Percentiles rank a stretch among this genome's conserved stretches.
phyloP scores from a whole-genome alignment of 2,329 filamentous ascomycete species.

The Lachnellula subtilissima region DNA sequence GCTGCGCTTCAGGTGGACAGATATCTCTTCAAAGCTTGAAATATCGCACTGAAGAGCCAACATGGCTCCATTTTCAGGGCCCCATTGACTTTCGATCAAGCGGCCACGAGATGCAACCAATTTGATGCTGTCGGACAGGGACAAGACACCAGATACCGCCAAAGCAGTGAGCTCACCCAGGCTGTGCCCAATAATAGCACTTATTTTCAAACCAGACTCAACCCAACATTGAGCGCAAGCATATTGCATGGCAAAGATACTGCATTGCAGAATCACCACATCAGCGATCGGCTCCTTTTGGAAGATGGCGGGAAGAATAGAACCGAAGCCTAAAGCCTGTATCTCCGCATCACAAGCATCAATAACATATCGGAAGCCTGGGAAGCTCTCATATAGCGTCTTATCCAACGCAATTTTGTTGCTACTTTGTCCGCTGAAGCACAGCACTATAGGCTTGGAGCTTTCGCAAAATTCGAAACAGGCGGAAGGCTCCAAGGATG shows the following conservation, averaged over 20 bases:
- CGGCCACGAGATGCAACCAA: neutral
- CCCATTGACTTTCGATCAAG: neutral
- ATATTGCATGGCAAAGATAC: too few species aligned
- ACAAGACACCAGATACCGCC: neutral
- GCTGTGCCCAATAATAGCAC: neutral
- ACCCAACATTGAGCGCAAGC: neutral
- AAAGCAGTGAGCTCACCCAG: neutral
- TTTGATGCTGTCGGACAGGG: neutral
- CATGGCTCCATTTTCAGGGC: neutral
- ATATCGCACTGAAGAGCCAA: neutral
- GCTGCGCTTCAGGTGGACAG: neutral
- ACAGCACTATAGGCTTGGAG: too few species aligned
- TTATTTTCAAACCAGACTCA: neutral
- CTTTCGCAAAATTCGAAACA: too few species aligned
- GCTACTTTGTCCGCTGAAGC: too few species aligned
- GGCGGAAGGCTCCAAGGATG: conserved; percentile 9
- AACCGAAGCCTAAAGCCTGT: too few species aligned
- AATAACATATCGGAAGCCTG: too few species aligned
- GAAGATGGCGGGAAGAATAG: too few species aligned
- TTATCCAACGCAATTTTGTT: too few species aligned
- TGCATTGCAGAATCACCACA: too few species aligned
- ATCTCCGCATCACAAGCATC: too few species aligned
- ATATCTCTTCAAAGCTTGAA: neutral
- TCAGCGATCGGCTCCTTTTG: too few species aligned
- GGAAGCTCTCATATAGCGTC: too few species aligned